A percentile compares a stretch with the other conserved stretches of the same genome.
Conservation (phyloP, 768 basidiomycete genomes). For the Leccinellum rugosiceps region DNA sequence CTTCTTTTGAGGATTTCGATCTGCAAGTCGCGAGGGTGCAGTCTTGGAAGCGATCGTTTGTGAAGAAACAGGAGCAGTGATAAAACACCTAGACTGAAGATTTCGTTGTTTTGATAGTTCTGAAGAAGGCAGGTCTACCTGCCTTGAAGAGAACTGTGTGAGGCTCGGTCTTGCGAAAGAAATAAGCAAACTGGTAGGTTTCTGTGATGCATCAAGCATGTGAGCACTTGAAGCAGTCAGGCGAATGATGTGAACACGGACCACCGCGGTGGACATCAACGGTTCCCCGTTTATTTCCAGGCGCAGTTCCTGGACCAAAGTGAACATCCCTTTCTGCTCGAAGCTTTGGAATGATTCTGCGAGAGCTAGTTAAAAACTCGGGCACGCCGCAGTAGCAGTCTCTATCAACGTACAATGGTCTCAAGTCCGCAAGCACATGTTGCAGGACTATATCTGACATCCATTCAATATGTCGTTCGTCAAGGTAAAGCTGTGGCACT, state of each 20-base stretch:
- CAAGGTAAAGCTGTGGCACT: constrained; percentile 66
- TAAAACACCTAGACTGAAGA: constrained; percentile 41
- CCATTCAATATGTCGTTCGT: constrained; percentile 85
- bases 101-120: background rate
- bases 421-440: constrained; percentile 74
- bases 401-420: constrained; percentile 52
- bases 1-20: constrained; percentile 13
- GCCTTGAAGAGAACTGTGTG: constrained; percentile 85
- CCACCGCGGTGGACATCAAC: constrained; percentile 87
- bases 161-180: constrained; percentile 77
- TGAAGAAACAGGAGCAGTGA: constrained; percentile 26
- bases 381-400: background rate
- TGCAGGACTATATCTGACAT: constrained; percentile 84
- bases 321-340: constrained; percentile 52
- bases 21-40: background rate
- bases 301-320: constrained; percentile 35
- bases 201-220: constrained; percentile 42
- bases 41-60: constrained; percentile 19
- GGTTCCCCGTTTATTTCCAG: constrained; percentile 60
- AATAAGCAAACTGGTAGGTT: constrained; percentile 88
- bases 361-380: background rate
- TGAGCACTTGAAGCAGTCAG: background rate
- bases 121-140: background rate
- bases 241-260: constrained; percentile 24
- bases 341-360: constrained; percentile 67